Conservation (phyloP, 2,329 filamentous ascomycete species). For the Xylariomycetidae sp. region DNA sequence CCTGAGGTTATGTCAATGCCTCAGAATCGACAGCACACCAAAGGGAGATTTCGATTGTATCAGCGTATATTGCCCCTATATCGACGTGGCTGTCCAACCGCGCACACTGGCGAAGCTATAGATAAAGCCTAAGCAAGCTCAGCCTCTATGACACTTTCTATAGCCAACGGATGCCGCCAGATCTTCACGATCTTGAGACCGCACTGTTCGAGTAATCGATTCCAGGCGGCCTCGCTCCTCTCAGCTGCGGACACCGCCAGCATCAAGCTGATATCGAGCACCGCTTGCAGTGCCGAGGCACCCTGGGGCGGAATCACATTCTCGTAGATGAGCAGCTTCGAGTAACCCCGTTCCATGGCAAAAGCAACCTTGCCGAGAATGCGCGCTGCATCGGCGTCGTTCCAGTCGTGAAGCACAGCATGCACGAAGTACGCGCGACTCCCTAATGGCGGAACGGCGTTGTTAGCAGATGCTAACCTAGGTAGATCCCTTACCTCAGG, state of each 20-base stretch:
- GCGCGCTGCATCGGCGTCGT: constrained; percentile 21
- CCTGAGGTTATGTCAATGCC: too few species aligned
- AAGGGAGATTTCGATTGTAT: too few species aligned
- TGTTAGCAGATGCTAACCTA: too few species aligned
- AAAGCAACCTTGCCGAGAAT: constrained; percentile 27
- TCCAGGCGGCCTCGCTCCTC: constrained; percentile 12
- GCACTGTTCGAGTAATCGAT: constrained; percentile 6
- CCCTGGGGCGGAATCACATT: constrained; percentile 30
- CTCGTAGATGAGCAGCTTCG: constrained; percentile 37
- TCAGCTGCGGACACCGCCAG: constrained; percentile 9
- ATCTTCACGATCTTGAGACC: constrained; percentile 9
- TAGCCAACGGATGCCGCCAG: constrained; percentile 7
- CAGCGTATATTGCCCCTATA: too few species aligned
- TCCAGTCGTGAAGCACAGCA: constrained; percentile 34
- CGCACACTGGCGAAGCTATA: too few species aligned
- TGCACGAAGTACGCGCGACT: constrained; percentile 27
- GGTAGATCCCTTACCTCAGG: too few species aligned
- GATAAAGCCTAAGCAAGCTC: constrained; percentile 11
- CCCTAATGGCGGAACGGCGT: constrained; percentile 9
- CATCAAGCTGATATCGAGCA: constrained; percentile 12
- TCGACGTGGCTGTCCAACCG: too few species aligned
- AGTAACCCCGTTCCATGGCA: constrained; percentile 28
- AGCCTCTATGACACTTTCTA: constrained; percentile 14
- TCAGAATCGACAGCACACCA: too few species aligned
- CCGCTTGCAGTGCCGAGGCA: constrained; percentile 16